Conservation (phyloP, 129 eudicot species). For the Chrysanthemum seticuspe region DNA sequence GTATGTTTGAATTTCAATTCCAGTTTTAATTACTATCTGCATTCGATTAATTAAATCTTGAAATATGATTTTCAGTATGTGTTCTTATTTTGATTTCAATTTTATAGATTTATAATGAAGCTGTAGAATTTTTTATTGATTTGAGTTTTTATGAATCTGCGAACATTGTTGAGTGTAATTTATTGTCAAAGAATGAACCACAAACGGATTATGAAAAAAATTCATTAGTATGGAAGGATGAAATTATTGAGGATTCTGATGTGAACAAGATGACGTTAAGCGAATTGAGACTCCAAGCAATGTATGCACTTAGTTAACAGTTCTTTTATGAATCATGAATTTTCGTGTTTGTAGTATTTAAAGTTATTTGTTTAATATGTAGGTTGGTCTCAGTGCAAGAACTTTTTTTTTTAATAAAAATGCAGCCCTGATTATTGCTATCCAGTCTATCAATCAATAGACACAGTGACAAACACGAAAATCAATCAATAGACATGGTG, state of each 20-base stretch:
- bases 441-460: constrained; percentile 65
- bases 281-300: constrained; percentile 78
- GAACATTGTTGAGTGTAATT: too few relatives aligned
- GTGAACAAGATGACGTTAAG: constrained; percentile 64
- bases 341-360: neutral
- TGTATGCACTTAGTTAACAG: constrained; percentile 39
- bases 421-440: constrained; percentile 50
- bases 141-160: too few relatives aligned
- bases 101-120: too few relatives aligned
- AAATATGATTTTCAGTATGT: too few relatives aligned
- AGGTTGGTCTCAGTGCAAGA: constrained; percentile 65
- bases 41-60: too few relatives aligned
- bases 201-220: too few relatives aligned
- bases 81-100: too few relatives aligned
- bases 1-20: too few relatives aligned
- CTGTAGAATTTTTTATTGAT: too few relatives aligned
- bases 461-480: constrained; percentile 48
- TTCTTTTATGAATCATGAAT: neutral
- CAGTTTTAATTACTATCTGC: too few relatives aligned
- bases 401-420: neutral
- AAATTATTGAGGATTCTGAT: constrained; percentile 50
- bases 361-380: constrained; percentile 7
- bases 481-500: constrained; percentile 62
- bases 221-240: constrained; percentile 72
- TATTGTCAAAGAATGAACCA: too few relatives aligned